A percentile compares a stretch with the other conserved stretches of the same genome.
Conservation (phyloP, 2,329 filamentous ascomycete species). For the Pseudogymnoascus sp. region DNA sequence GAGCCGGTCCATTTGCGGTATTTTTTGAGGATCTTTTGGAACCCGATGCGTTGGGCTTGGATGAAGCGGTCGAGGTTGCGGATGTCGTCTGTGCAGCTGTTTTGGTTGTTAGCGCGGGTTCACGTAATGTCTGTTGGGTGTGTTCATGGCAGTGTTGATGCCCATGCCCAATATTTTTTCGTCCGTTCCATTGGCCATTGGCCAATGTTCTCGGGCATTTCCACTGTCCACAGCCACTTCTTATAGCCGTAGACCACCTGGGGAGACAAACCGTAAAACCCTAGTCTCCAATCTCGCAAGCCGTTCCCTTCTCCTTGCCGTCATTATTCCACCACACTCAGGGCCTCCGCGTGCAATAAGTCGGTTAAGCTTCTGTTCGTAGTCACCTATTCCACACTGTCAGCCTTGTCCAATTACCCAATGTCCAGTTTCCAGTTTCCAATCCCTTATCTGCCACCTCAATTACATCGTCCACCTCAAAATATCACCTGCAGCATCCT, state of each 20-base stretch:
- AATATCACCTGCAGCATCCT: background rate
- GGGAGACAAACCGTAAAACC: background rate
- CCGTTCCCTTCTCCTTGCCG: background rate
- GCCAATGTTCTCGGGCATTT: background rate
- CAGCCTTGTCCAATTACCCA: background rate
- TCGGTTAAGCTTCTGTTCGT: slow-evolving; percentile 43
- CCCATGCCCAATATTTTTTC: too few relatives aligned
- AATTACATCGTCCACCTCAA: background rate
- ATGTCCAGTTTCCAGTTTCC: background rate
- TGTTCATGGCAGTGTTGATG: background rate
- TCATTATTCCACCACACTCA: background rate
- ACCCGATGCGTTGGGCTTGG: slow-evolving; percentile 65
- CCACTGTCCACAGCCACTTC: background rate
- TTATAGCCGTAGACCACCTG: background rate
- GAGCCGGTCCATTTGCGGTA: slow-evolving; percentile 85
- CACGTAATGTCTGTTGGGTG: slow-evolving; percentile 25
- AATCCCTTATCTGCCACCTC: background rate
- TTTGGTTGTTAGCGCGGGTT: background rate
- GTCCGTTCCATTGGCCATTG: background rate
- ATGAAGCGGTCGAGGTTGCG: slow-evolving; percentile 64
- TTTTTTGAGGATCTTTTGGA: slow-evolving; percentile 79
- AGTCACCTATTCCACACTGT: slow-evolving; percentile 37
- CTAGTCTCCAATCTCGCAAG: slow-evolving; percentile 2
- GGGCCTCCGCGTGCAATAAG: background rate
- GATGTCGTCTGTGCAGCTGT: slow-evolving; percentile 61